A percentile compares a stretch with the other conserved stretches of the same genome.
phyloP scores from a whole-genome alignment of 164 flowering plant species.

The Euptelea pleiosperma region DNA sequence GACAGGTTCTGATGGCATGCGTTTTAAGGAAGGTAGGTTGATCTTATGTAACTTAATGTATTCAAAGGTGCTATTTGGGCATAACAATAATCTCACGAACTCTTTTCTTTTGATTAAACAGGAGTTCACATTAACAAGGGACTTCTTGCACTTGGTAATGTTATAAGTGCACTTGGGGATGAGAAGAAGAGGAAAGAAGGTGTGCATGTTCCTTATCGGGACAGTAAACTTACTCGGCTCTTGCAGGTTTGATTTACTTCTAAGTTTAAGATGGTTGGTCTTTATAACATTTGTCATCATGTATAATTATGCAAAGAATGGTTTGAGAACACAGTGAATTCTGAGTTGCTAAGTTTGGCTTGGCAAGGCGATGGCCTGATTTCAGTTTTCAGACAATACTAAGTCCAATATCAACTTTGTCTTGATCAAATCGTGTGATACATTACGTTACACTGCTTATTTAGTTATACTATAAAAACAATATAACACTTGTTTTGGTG shows the following conservation, averaged over 20 bases:
- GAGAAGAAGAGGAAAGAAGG: constrained; percentile 97
- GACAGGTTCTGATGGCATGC: constrained; percentile 98
- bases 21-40: constrained; percentile 89
- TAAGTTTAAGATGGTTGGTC: neutral
- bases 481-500: too few relatives aligned
- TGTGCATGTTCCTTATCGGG: constrained; percentile 94
- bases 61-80: neutral
- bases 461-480: too few relatives aligned
- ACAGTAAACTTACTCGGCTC: constrained; percentile 97
- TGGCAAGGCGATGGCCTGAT: neutral
- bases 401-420: neutral
- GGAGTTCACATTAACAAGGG: constrained; percentile 98
- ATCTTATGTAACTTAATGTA: constrained; percentile 2
- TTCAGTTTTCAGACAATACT: neutral
- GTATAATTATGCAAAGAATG: neutral
- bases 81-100: neutral
- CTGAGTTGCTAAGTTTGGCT: neutral
- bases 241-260: constrained; percentile 67
- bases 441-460: too few relatives aligned
- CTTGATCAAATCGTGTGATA: neutral
- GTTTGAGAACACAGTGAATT: neutral
- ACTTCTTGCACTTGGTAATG: constrained; percentile 99
- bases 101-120: constrained; percentile 23
- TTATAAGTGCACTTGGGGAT: constrained; percentile 99
- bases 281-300: neutral